Evolutionary conservation across 2,329 filamentous ascomycete genomes (phyloP).

Genomic region (Colletotrichum orchidophilum): DNA sequence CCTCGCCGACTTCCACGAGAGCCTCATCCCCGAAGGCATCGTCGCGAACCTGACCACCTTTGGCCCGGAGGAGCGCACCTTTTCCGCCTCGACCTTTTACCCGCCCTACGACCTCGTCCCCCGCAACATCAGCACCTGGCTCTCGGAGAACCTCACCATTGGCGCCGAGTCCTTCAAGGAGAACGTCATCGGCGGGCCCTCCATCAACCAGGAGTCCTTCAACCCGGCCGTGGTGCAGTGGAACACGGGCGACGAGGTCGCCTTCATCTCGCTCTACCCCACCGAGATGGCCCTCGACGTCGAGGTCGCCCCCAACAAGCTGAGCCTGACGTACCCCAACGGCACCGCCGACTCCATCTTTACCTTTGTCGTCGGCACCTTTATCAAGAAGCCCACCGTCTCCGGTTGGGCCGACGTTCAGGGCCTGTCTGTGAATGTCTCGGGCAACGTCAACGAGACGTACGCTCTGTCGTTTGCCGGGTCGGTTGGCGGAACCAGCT

Average conservation of each 20-base stretch:
- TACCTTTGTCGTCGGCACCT: conserved; percentile 59
- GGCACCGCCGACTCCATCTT: conserved; percentile 61
- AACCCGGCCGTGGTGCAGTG: conserved; percentile 70
- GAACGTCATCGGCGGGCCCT: conserved; percentile 63
- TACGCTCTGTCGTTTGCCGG: conserved; percentile 56
- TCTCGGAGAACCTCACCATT: conserved; percentile 65
- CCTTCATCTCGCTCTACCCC: conserved; percentile 48
- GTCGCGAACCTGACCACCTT: conserved; percentile 55
- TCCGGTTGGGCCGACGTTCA: conserved; percentile 56
- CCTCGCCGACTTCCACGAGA: conserved; percentile 58
- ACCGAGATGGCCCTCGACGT: conserved; percentile 51
- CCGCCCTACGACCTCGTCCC: conserved; percentile 66
- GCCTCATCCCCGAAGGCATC: conserved; percentile 53
- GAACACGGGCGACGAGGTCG: conserved; percentile 52
- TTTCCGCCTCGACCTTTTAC: conserved; percentile 61
- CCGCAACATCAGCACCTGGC: conserved; percentile 68
- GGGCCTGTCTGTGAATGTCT: conserved; percentile 55
- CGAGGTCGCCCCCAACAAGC: conserved; percentile 49
- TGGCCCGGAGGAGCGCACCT: conserved; percentile 59
- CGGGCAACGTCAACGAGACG: conserved; percentile 52
- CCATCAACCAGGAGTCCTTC: conserved; percentile 60
- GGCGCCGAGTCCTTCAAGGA: conserved; percentile 68
- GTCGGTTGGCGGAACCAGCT: conserved; percentile 43
- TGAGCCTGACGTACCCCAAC: conserved; percentile 63
- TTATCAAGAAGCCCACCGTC: conserved; percentile 54